phyloP scores from a whole-genome alignment of 2,329 filamentous ascomycete genomes.

The Neurospora crassa region DNA sequence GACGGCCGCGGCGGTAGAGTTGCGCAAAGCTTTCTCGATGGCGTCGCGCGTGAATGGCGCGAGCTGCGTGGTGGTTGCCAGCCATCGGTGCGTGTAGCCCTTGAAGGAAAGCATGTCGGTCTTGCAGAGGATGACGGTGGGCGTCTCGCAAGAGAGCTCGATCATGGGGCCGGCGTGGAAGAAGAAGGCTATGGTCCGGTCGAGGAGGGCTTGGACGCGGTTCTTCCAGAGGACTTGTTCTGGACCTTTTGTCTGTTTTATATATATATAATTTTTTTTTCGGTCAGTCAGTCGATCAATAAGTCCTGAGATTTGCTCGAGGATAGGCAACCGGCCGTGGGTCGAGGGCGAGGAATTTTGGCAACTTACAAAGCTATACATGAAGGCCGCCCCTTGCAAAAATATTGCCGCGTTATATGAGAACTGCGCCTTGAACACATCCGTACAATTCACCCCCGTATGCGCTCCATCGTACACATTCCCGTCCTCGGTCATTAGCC shows the following conservation, averaged over 20 bases:
- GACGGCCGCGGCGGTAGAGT: constrained; percentile 37
- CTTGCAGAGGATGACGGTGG: constrained; percentile 35
- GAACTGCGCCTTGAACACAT: constrained; percentile 45
- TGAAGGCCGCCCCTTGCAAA: constrained; percentile 47
- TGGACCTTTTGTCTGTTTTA: constrained; percentile 28
- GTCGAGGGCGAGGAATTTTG: no score
- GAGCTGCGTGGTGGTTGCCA: constrained; percentile 37
- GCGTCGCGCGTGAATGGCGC: constrained; percentile 34
- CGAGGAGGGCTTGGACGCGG: constrained; percentile 36
- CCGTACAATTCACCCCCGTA: constrained; percentile 40
- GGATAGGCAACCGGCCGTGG: no score
- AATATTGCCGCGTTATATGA: constrained; percentile 50
- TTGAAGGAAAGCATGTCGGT: constrained; percentile 49
- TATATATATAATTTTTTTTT: no score
- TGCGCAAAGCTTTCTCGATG: constrained; percentile 34
- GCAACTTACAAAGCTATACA: constrained; percentile 46
- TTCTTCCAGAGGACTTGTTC: constrained; percentile 38
- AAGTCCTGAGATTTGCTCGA: no score
- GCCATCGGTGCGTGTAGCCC: constrained; percentile 40
- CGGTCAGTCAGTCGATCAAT: no score
- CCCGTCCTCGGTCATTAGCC: constrained; percentile 27
- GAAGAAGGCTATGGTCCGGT: constrained; percentile 22
- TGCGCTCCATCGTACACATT: constrained; percentile 50
- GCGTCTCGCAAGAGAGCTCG: constrained; percentile 42
- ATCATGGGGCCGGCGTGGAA: constrained; percentile 26